Evolutionary conservation across 768 basidiomycete genomes (phyloP).

Genomic region (Tephrocybe sp.): DNA sequence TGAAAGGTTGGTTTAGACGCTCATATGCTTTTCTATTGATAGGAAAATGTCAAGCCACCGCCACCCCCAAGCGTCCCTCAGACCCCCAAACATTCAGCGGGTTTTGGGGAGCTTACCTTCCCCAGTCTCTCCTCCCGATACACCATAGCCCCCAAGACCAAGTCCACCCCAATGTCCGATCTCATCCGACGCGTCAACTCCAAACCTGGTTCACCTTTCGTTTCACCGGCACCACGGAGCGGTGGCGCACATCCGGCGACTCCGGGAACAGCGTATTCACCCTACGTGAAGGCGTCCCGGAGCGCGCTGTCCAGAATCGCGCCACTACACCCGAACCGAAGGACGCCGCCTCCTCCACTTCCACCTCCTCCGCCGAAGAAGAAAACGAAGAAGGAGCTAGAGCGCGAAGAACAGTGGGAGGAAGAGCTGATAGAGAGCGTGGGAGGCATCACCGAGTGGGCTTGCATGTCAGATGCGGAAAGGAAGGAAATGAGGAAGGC

Average conservation of each 20-base stretch:
- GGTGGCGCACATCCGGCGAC: slow-evolving; percentile 16
- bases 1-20: neutral
- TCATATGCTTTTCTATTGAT: neutral
- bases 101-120: slow-evolving; percentile 13
- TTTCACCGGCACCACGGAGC: slow-evolving; percentile 25
- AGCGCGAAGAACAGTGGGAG: slow-evolving; percentile 77
- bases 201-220: slow-evolving; percentile 60
- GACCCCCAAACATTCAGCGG: slow-evolving; percentile 12
- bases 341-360: slow-evolving; percentile 68
- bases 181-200: slow-evolving; percentile 72
- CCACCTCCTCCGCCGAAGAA: slow-evolving; percentile 70
- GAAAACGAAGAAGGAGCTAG: slow-evolving; percentile 78
- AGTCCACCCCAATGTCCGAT: slow-evolving; percentile 67
- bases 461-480: slow-evolving; percentile 44
- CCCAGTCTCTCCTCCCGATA: slow-evolving; percentile 34
- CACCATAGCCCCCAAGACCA: slow-evolving; percentile 47
- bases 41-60: slow-evolving; percentile 28
- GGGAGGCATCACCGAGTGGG: slow-evolving; percentile 64
- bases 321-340: slow-evolving; percentile 71
- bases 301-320: slow-evolving; percentile 65
- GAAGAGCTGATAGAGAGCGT: slow-evolving; percentile 72
- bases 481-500: slow-evolving; percentile 52
- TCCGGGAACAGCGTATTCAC: slow-evolving; percentile 49
- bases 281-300: slow-evolving; percentile 63
- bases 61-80: slow-evolving; percentile 4